Conservation (phyloP, 306 rosid genomes). For the Trifolium subterraneum region DNA sequence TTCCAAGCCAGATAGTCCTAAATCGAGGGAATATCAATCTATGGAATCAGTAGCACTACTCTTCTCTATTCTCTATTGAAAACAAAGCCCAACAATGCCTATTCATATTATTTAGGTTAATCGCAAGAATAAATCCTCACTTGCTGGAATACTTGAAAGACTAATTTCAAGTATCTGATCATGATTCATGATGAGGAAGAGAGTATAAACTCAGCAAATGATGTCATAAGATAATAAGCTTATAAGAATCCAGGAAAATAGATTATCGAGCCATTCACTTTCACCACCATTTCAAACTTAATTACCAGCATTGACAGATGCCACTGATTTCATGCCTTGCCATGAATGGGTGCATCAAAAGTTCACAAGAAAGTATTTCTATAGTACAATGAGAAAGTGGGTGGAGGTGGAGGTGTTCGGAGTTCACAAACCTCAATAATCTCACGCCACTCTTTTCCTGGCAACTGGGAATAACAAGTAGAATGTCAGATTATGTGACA, state of each 20-base stretch:
- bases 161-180: slow-evolving; percentile 49
- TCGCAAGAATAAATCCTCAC: slow-evolving; percentile 46
- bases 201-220: slow-evolving; percentile 55
- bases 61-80: slow-evolving; percentile 9
- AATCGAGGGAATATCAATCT: neutral
- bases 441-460: slow-evolving; percentile 54
- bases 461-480: slow-evolving; percentile 47
- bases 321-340: slow-evolving; percentile 38
- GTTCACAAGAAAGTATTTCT: slow-evolving; percentile 1
- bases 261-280: slow-evolving; percentile 37
- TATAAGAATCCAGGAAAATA: slow-evolving; percentile 37
- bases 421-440: slow-evolving; percentile 55
- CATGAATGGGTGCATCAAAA: neutral
- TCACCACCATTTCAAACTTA: slow-evolving; percentile 36
- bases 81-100: slow-evolving; percentile 42
- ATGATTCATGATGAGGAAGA: slow-evolving; percentile 43
- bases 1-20: neutral
- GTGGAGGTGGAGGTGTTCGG: slow-evolving; percentile 35
- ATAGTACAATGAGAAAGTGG: slow-evolving; percentile 28
- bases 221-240: slow-evolving; percentile 45
- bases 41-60: neutral
- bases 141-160: slow-evolving; percentile 45
- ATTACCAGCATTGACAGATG: slow-evolving; percentile 26
- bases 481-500: slow-evolving; percentile 32
- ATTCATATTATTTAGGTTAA: slow-evolving; percentile 41